Percentiles rank a stretch among this genome's conserved stretches.
Conservation (phyloP, 345 rosid genomes). For the Gossypium stocksii region DNA sequence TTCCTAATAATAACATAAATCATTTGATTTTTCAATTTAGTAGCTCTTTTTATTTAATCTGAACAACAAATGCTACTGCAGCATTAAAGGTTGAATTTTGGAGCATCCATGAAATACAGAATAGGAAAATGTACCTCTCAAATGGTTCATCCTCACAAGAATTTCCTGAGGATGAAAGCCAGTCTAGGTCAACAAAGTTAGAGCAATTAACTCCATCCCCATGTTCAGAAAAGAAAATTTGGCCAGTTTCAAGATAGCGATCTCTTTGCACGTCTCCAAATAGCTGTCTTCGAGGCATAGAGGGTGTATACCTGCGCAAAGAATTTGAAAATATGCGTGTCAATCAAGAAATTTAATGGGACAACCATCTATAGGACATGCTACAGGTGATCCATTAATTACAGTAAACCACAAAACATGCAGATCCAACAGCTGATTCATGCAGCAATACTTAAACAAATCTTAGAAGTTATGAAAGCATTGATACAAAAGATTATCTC, state of each 20-base stretch:
- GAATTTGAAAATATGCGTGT: slow-evolving; percentile 14
- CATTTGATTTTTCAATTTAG: neutral
- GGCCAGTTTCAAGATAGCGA: slow-evolving; percentile 44
- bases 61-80: neutral
- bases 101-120: neutral
- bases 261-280: slow-evolving; percentile 69
- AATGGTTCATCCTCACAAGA: slow-evolving; percentile 80
- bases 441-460: neutral
- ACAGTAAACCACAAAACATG: neutral
- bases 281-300: slow-evolving; percentile 65
- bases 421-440: neutral
- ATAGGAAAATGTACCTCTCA: slow-evolving; percentile 63
- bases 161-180: slow-evolving; percentile 91
- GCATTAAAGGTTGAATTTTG: slow-evolving; percentile 12
- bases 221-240: slow-evolving; percentile 53
- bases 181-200: slow-evolving; percentile 87
- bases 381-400: neutral
- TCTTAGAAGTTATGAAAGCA: neutral
- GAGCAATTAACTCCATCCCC: slow-evolving; percentile 66
- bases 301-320: slow-evolving; percentile 59
- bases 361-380: neutral
- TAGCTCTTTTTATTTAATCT: neutral
- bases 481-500: neutral
- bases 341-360: slow-evolving; percentile 1
- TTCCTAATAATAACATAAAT: neutral